Percentiles rank a stretch among this genome's conserved stretches.
Conservation (phyloP, 495 filamentous ascomycete species). For the Hyaloscypha bicolor region DNA sequence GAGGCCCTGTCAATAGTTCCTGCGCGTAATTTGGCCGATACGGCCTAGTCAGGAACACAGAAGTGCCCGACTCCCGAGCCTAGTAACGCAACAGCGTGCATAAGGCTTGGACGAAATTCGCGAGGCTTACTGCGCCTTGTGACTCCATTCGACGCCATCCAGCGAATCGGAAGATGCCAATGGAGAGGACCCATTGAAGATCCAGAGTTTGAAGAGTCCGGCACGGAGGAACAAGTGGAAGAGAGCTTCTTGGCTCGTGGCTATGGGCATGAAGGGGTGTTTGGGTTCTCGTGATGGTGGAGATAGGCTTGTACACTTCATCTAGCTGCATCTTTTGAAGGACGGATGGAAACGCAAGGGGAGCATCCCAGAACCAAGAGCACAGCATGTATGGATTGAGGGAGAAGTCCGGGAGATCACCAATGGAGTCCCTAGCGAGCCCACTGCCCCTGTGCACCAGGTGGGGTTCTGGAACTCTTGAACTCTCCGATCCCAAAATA, state of each 20-base stretch:
- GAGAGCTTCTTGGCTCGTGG: too few species aligned
- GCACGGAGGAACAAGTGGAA: not conserved
- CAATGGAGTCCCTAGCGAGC: not conserved
- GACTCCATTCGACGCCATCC: not conserved
- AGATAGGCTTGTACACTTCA: not conserved
- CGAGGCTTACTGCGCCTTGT: not conserved
- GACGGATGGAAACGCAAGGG: not conserved
- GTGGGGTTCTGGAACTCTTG: too few species aligned
- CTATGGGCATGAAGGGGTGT: too few species aligned
- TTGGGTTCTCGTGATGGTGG: not conserved
- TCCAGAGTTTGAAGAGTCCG: not conserved
- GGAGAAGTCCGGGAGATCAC: not conserved
- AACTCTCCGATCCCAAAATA: too few species aligned
- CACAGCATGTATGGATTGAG: not conserved
- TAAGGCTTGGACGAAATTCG: not conserved
- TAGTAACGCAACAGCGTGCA: not conserved
- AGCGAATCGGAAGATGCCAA: not conserved
- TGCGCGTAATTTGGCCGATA: not conserved
- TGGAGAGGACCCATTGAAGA: not conserved
- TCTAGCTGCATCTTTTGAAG: not conserved
- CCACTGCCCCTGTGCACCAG: not conserved
- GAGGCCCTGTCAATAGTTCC: not conserved
- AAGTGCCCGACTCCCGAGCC: not conserved
- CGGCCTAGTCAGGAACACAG: not conserved
- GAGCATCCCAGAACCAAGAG: not conserved